phyloP scores from a whole-genome alignment of 352 stramenopile genomes.

The Globisporangium perplexum region DNA sequence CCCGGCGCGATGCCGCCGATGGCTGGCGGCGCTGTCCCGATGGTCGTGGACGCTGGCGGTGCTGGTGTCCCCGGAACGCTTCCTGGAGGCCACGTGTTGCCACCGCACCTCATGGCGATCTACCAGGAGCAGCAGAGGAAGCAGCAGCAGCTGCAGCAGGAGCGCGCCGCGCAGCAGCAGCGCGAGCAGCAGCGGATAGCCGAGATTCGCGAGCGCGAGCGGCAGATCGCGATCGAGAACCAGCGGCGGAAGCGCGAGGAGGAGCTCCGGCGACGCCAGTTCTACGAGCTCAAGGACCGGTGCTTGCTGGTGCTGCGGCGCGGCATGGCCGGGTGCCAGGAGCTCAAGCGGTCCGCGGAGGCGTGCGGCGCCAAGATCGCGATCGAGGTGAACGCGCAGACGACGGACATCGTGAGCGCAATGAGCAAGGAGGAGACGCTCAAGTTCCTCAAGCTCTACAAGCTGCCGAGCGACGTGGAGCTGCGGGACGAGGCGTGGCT shows the following conservation, averaged over 20 bases:
- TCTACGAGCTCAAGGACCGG: conserved; percentile 49
- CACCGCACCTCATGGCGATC: conserved; percentile 20
- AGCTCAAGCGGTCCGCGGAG: conserved; percentile 56
- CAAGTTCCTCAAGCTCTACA: conserved; percentile 60
- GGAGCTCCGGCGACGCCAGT: conserved; percentile 23
- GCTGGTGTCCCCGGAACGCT: background rate
- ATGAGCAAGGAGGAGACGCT: conserved; percentile 58
- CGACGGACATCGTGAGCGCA: conserved; percentile 75
- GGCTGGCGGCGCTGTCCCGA: background rate
- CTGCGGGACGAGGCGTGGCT: conserved; percentile 69
- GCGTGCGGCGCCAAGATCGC: conserved; percentile 55
- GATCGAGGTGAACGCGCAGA: conserved; percentile 71
- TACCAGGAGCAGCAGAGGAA: conserved; percentile 19
- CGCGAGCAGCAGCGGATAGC: conserved; percentile 8
- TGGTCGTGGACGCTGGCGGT: background rate
- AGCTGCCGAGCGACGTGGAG: conserved; percentile 64
- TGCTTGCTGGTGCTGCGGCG: conserved; percentile 64
- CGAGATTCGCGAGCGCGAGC: conserved; percentile 9
- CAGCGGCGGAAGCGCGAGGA: conserved; percentile 7
- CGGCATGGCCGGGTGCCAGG: conserved; percentile 64
- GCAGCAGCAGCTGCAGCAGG: conserved; percentile 2
- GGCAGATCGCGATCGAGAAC: conserved; percentile 11
- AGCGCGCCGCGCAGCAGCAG: background rate
- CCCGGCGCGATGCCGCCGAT: background rate
- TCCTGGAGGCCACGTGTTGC: conserved; percentile 7